phyloP scores from a whole-genome alignment of 768 basidiomycete genomes.

The Pleurotus platypus region DNA sequence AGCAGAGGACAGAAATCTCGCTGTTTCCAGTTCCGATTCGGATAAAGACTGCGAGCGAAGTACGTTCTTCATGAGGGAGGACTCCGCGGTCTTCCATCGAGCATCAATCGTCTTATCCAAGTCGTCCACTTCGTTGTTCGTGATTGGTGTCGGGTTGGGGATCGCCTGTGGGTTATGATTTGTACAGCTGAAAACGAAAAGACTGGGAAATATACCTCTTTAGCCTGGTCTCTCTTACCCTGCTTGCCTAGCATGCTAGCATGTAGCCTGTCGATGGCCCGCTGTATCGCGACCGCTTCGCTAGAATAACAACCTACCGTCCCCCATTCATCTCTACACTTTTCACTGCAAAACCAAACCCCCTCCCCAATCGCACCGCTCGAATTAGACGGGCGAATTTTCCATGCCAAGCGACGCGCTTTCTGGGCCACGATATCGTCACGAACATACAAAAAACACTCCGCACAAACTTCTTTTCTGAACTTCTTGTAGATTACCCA shows the following conservation, averaged over 20 bases:
- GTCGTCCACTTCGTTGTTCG: too few relatives aligned
- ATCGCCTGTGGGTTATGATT: too few relatives aligned
- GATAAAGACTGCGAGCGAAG: slow-evolving; percentile 28
- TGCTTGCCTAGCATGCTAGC: slow-evolving; percentile 10
- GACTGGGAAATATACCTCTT: slow-evolving; percentile 13
- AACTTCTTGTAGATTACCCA: slow-evolving; percentile 60
- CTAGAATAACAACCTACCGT: slow-evolving; percentile 24
- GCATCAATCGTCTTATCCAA: slow-evolving; percentile 29
- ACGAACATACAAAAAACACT: slow-evolving; percentile 57
- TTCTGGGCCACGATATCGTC: slow-evolving; percentile 31
- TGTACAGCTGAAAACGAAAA: too few relatives aligned
- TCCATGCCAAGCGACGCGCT: slow-evolving; percentile 40
- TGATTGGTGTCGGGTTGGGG: too few relatives aligned
- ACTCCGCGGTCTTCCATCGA: slow-evolving; percentile 43
- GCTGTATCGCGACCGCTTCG: slow-evolving; percentile 22
- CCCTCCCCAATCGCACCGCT: slow-evolving; percentile 25
- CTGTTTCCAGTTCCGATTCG: slow-evolving; percentile 57
- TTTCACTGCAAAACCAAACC: slow-evolving; percentile 54
- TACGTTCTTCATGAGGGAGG: slow-evolving; percentile 19
- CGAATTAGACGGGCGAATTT: slow-evolving; percentile 21
- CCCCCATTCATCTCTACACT: slow-evolving; percentile 44
- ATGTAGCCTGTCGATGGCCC: slow-evolving; percentile 28
- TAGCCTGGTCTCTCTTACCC: slow-evolving; percentile 23
- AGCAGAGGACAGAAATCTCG: slow-evolving; percentile 50
- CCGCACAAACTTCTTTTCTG: slow-evolving; percentile 62